Evolutionary conservation across 768 basidiomycete genomes (phyloP).

Genomic region (Termitomyces sp.): DNA sequence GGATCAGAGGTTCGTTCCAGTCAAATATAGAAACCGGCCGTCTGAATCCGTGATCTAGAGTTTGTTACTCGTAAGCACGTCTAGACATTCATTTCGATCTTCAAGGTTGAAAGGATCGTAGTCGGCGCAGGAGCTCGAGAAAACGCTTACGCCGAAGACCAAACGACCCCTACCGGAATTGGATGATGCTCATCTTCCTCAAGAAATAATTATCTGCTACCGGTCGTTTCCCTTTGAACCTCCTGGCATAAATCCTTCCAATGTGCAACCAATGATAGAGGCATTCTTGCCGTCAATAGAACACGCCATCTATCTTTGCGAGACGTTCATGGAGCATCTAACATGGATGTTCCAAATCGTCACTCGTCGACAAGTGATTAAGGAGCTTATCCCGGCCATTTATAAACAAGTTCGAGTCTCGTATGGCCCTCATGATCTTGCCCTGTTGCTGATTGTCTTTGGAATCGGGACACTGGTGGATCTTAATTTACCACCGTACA

Average conservation of each 20-base stretch:
- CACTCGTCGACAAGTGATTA: conserved; percentile 42
- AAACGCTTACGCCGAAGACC: conserved; percentile 4
- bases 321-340: conserved; percentile 46
- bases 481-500: conserved; percentile 43
- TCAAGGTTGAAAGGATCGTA: background rate
- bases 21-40: background rate
- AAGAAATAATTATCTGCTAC: conserved; percentile 42
- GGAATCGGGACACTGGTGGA: conserved; percentile 51
- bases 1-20: conserved; percentile 44
- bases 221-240: conserved; percentile 47
- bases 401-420: conserved; percentile 36
- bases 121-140: conserved; percentile 28
- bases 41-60: conserved; percentile 29
- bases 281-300: conserved; percentile 43
- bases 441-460: conserved; percentile 44
- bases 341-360: conserved; percentile 54
- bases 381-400: conserved; percentile 45
- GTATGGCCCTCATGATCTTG: conserved; percentile 51
- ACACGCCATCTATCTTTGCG: conserved; percentile 41
- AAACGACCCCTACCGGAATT: conserved; percentile 32
- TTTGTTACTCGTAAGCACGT: conserved; percentile 37
- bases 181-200: conserved; percentile 43
- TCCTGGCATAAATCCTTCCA: conserved; percentile 28
- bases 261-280: conserved; percentile 42
- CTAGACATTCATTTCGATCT: background rate